These are phyloP conservation scores for Solanum hybrid DNA, from an alignment of 305 asterid species.

Conservation along the genomic window DNA sequence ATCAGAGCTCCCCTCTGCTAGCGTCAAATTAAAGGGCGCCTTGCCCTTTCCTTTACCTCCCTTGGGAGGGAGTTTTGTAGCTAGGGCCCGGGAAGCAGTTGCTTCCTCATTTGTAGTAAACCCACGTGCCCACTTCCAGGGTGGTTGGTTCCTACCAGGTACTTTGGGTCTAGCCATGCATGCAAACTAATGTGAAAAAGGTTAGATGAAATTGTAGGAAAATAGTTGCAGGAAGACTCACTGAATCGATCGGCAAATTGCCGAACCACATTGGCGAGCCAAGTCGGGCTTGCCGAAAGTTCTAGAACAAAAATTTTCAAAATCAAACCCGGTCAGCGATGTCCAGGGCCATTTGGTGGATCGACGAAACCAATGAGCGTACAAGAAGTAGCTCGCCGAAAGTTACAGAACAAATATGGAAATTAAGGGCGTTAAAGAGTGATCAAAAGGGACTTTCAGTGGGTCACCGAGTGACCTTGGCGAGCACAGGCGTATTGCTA, in stretches of 20 bases:
- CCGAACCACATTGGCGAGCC: not conserved
- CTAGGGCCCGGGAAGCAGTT: not conserved
- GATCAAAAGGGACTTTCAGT: not conserved
- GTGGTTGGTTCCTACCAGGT: not conserved
- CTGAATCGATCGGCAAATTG: fast-evolving
- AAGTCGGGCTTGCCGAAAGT: not conserved
- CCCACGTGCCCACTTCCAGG: not conserved
- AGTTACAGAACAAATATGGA: not conserved
- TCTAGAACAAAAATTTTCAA: too few species aligned
- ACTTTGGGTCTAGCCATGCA: not conserved
- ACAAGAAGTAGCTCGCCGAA: not conserved
- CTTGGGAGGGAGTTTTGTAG: not conserved
- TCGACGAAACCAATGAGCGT: fast-evolving
- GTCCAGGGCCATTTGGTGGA: fast-evolving
- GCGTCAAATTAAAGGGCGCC: fast-evolving
- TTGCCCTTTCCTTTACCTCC: not conserved
- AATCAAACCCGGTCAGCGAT: fast-evolving
- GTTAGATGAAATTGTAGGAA: not conserved
- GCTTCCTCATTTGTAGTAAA: too few species aligned
- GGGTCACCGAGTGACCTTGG: fast-evolving
- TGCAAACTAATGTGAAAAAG: not conserved
- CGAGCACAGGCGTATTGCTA: fast-evolving
- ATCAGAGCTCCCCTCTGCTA: fast-evolving
- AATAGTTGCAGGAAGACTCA: not conserved
- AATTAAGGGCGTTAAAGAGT: not conserved